phyloP scores from a whole-genome alignment of 768 basidiomycete species.

The Pleurotus pulmonarius region DNA sequence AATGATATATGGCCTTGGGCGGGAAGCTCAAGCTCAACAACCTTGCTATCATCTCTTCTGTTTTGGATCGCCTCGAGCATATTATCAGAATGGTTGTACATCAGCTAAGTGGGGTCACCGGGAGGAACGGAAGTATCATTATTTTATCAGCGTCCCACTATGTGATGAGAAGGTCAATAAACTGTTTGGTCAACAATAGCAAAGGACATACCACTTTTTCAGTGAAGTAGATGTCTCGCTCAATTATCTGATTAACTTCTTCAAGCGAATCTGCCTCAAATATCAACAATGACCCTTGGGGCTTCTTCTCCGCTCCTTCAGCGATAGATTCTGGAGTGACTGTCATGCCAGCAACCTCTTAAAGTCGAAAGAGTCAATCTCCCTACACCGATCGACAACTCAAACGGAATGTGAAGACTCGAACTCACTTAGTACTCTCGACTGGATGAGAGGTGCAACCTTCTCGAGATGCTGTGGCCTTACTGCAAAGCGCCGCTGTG shows the following conservation, averaged over 20 bases:
- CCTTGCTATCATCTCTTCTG: too few relatives aligned
- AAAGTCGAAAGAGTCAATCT: not conserved
- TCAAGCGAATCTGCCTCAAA: conserved; percentile 49
- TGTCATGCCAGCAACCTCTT: conserved; percentile 49
- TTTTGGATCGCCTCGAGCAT: too few relatives aligned
- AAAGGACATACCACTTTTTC: conserved; percentile 30
- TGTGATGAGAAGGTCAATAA: conserved; percentile 18
- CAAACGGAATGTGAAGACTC: not conserved
- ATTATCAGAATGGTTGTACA: not conserved
- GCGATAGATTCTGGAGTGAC: conserved; percentile 40
- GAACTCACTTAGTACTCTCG: conserved; percentile 38
- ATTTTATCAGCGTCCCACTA: conserved; percentile 13
- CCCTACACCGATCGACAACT: not conserved
- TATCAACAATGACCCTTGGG: conserved; percentile 50
- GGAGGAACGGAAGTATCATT: conserved; percentile 16
- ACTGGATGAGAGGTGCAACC: conserved; percentile 30
- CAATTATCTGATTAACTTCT: conserved; percentile 27
- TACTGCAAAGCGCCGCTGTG: conserved; percentile 41
- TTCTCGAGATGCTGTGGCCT: conserved; percentile 40
- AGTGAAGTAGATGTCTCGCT: conserved; percentile 34
- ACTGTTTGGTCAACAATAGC: conserved; percentile 1
- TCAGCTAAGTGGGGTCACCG: conserved; percentile 19
- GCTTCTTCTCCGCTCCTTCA: conserved; percentile 30
- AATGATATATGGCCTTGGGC: too few relatives aligned
- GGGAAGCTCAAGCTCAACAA: too few relatives aligned